Base-by-base conservation (phyloP, 495 filamentous ascomycete genomes). In the Hypoxylon cercidicola region DNA sequence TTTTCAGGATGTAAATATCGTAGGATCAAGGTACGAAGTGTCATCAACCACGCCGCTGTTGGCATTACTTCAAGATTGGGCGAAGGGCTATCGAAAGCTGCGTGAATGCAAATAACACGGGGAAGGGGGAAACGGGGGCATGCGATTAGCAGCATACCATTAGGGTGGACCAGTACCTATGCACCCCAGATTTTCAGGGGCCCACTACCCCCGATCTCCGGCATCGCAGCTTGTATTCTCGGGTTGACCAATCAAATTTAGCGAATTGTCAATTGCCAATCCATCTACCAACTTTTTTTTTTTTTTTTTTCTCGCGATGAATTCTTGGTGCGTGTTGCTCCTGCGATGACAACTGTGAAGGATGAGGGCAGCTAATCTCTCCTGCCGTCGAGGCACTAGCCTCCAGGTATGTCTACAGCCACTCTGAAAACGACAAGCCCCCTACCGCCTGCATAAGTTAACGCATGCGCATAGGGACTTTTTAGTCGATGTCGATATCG, bases 291-390 rank as follows among this genome's bases (percentile, higher is more conserved):
- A 35, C 20, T 60, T 51, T 50, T 53, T 60, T 63, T 64, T 13
- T 40, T 20, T 47, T 47, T 20, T 47, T 25, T 20, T 47, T 13
- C 20, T 23, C 12, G 21, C 20, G 19, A 25, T 45, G 21, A 40
- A 47, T 48, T 41, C 19, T 53, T 50, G 16, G 65, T 39, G 51
- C 25, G 45, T 51, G 9, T 37, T 55, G 9, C n/a, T 55, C 48
- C 12, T 69, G 60, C 51, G 66, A 69, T 69, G 60, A 32, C 57
- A 65, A 65, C 53, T 41, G 16, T 37, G 34, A 57, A 72, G 51
- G 21, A 74, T 74, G 72, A 74, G 72, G 60, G 59, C 34, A 59
- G 68, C 68, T 66, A 65, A 72, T 63, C 32, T 66, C 12, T 25
- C 71, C 53, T 63, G 69, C 60, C 72, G 60, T 55, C 53, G 49